Conservation (phyloP, 2,329 filamentous ascomycete species). For the Sporothrix protearum region DNA sequence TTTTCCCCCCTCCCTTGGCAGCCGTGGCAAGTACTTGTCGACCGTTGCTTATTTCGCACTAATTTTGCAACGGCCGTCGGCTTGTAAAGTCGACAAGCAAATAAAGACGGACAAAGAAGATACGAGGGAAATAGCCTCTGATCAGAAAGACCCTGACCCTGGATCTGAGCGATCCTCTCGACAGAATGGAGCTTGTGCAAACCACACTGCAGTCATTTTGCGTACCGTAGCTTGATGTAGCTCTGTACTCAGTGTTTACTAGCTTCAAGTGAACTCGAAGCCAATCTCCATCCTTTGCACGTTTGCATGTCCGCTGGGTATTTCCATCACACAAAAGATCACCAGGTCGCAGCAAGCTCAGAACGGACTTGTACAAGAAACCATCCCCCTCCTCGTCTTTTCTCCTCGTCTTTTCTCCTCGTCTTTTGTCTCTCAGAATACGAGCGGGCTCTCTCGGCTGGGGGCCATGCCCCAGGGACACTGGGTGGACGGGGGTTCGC, state of each 20-base stretch:
- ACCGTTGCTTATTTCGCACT: not conserved
- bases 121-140: not conserved
- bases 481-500: not conserved
- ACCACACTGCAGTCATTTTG: not conserved
- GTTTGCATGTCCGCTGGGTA: not conserved
- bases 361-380: not conserved
- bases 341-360: not conserved
- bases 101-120: not conserved
- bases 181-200: not conserved
- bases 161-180: not conserved
- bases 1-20: not conserved
- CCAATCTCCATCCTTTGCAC: not conserved
- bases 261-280: not conserved
- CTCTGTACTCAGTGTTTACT: too few species aligned
- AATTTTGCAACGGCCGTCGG: not conserved
- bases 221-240: not conserved
- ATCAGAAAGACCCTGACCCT: not conserved
- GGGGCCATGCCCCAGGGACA: too few species aligned
- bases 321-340: not conserved
- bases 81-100: not conserved
- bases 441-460: not conserved
- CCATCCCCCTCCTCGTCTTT: not conserved
- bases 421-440: not conserved
- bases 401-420: not conserved
- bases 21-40: not conserved